Evolutionary conservation across 805 yeast species (phyloP).

Genomic region (Candida koratica): DNA sequence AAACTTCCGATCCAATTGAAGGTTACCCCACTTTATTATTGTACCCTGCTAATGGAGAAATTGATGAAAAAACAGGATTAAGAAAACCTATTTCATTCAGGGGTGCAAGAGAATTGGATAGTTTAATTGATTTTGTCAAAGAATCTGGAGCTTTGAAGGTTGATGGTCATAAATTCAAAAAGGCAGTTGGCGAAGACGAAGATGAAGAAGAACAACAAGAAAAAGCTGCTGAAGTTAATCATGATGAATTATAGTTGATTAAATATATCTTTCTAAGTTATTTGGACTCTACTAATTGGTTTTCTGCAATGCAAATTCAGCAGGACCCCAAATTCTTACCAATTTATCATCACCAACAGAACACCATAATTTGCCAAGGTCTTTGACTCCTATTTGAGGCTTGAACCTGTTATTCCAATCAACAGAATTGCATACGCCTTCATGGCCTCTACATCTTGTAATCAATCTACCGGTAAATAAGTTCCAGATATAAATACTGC

Average conservation of each 20-base stretch:
- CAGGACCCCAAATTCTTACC: slow-evolving; percentile 62
- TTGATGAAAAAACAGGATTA: slow-evolving; percentile 40
- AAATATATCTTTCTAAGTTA: too few species aligned
- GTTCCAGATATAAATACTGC: slow-evolving; percentile 75
- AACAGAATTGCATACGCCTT: slow-evolving; percentile 68
- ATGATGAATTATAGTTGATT: slow-evolving; percentile 35
- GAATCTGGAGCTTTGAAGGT: slow-evolving; percentile 60
- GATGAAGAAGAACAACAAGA: slow-evolving; percentile 16
- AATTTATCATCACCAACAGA: slow-evolving; percentile 80
- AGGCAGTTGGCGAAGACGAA: slow-evolving; percentile 25
- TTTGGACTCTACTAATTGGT: too few species aligned
- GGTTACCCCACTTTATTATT: slow-evolving; percentile 93
- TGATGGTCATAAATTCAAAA: slow-evolving; percentile 44
- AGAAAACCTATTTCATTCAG: slow-evolving; percentile 56
- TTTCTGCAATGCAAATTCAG: slow-evolving; percentile 4
- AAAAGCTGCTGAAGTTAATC: slow-evolving; percentile 27
- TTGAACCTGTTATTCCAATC: slow-evolving; percentile 53
- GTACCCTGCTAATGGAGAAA: slow-evolving; percentile 69
- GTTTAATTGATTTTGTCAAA: slow-evolving; percentile 65
- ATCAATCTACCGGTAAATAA: slow-evolving; percentile 64
- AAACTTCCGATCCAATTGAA: slow-evolving; percentile 56
- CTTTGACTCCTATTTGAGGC: slow-evolving; percentile 16
- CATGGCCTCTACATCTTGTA: slow-evolving; percentile 58
- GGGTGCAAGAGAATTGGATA: slow-evolving; percentile 71
- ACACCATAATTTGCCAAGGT: slow-evolving; percentile 57